Evolutionary conservation across 352 stramenopile genomes (phyloP), one percentile per base, ranked within the genome.

Genomic region (Phytophthora boehmeriae): DNA sequence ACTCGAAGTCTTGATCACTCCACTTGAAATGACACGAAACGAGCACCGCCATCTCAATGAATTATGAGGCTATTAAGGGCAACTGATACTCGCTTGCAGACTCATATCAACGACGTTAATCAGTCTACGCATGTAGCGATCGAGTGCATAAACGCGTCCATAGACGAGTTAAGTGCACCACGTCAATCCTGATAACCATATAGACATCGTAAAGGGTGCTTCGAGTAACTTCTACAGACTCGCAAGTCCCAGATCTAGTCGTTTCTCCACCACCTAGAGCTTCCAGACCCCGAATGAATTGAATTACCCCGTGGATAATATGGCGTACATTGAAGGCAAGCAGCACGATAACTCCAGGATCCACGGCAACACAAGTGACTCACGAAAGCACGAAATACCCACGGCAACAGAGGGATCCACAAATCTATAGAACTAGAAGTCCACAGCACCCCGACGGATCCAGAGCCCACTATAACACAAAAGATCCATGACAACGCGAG

Each of bases 321-420:
- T 72, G 22, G 52, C 59, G 32, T 68, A 53, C 45, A 28, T 67
- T 5, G 46, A 58, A 34, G 57, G 68, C 17, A 16, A 57, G 39
- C 50, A 72, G 28, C 57, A 63, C 43, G 53, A 28, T 57, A 51
- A 28, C 48, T 20, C 17, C 59, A 53, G 49, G 36, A 44, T 6
- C 14, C n/a, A 20, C n/a, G 36, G 36, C n/a, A n/a, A n/a, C n/a
- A n/a, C n/a, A n/a, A n/a, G n/a, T n/a, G n/a, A n/a, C n/a, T n/a
- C n/a, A n/a, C n/a, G n/a, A n/a, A n/a, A n/a, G n/a, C n/a, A n/a
- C n/a, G n/a, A n/a, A n/a, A n/a, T n/a, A n/a, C n/a, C n/a, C n/a
- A n/a, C n/a, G n/a, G n/a, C n/a, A n/a, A n/a, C n/a, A n/a, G n/a
- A n/a, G n/a, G n/a, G n/a, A n/a, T n/a, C n/a, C n/a, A n/a, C n/a